phyloP scores from a whole-genome alignment of 2,329 filamentous ascomycete species.

The Polychaeton citri region DNA sequence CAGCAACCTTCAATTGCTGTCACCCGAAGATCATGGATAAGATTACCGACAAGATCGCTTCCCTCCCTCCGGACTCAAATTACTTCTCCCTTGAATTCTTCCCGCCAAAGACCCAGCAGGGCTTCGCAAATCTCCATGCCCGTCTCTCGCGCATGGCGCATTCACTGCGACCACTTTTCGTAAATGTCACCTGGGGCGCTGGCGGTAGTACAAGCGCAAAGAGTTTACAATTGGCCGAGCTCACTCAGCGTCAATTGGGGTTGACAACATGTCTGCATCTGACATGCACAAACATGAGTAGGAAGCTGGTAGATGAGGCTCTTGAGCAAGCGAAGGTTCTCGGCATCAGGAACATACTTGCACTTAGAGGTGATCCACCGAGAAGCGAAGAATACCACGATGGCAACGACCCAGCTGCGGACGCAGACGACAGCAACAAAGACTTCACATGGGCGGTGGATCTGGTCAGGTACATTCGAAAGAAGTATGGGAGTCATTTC shows the following conservation, averaged over 20 bases:
- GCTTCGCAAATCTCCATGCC: slow-evolving; percentile 83
- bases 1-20: too few relatives aligned
- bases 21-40: slow-evolving; percentile 50
- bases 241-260: slow-evolving; percentile 83
- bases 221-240: slow-evolving; percentile 84
- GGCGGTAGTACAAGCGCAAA: slow-evolving; percentile 84
- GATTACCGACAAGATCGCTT: slow-evolving; percentile 90
- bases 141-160: slow-evolving; percentile 91
- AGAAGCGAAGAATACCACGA: slow-evolving; percentile 75
- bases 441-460: slow-evolving; percentile 85
- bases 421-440: slow-evolving; percentile 50
- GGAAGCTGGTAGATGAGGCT: slow-evolving; percentile 70
- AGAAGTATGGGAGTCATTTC: slow-evolving; percentile 84
- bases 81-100: slow-evolving; percentile 99
- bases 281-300: slow-evolving; percentile 96
- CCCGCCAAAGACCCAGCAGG: slow-evolving; percentile 92
- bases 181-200: slow-evolving; percentile 96
- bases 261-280: slow-evolving; percentile 92
- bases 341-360: slow-evolving; percentile 87
- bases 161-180: slow-evolving; percentile 80
- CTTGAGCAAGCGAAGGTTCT: slow-evolving; percentile 81
- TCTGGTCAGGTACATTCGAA: slow-evolving; percentile 76
- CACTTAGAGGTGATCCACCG: slow-evolving; percentile 81
- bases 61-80: slow-evolving; percentile 63
- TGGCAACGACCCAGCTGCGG: slow-evolving; percentile 37